phyloP scores from a whole-genome alignment of 768 basidiomycete species.

The Boletus vinaceobasis region DNA sequence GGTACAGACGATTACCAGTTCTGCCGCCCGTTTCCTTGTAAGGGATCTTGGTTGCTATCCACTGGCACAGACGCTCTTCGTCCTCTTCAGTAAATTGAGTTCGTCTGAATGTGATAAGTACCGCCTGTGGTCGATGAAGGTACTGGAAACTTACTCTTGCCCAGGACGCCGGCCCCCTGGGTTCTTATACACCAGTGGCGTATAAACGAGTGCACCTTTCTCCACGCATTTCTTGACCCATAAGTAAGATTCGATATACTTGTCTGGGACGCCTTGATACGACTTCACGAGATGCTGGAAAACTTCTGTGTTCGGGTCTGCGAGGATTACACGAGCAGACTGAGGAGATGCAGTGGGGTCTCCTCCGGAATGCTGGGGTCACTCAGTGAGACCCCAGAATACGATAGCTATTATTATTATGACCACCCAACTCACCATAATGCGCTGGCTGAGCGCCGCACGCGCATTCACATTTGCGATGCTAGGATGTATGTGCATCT shows the following conservation, averaged over 20 bases:
- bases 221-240: constrained; percentile 87
- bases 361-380: constrained; percentile 70
- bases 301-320: constrained; percentile 74
- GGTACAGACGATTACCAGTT: constrained; percentile 79
- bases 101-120: constrained; percentile 42
- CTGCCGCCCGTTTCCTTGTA: constrained; percentile 79
- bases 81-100: constrained; percentile 78
- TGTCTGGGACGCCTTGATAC: constrained; percentile 65
- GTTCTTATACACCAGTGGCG: constrained; percentile 79
- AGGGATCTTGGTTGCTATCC: constrained; percentile 82
- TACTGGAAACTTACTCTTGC: constrained; percentile 57
- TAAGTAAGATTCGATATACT: constrained; percentile 75
- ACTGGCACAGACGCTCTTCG: constrained; percentile 68
- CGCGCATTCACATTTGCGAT: constrained; percentile 77
- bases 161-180: constrained; percentile 78
- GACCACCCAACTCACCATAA: constrained; percentile 48
- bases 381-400: not conserved
- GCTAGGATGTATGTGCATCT: constrained; percentile 78
- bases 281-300: constrained; percentile 71
- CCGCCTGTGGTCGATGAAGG: not conserved
- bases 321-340: constrained; percentile 71
- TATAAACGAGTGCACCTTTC: constrained; percentile 59
- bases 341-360: constrained; percentile 70
- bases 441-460: constrained; percentile 61
- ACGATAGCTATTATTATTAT: constrained; percentile 11